phyloP scores from a whole-genome alignment of 2,329 filamentous ascomycete species.

The Fusarium sp. region DNA sequence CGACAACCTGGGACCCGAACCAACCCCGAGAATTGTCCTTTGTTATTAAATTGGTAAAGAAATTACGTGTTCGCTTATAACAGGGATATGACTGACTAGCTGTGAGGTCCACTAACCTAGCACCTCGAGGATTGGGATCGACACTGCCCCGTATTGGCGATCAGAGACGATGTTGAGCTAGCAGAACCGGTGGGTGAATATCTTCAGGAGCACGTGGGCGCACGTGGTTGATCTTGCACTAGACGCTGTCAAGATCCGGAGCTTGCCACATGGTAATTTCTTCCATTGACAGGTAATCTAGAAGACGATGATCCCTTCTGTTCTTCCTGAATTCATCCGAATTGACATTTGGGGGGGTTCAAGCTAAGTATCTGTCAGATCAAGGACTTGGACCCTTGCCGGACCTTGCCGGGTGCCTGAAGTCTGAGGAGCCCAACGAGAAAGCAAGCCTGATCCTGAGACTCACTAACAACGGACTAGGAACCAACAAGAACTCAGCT shows the following conservation, averaged over 20 bases:
- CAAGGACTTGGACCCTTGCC: neutral
- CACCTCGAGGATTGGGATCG: neutral
- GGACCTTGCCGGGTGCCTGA: neutral
- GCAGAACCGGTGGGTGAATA: neutral
- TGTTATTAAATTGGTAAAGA: neutral
- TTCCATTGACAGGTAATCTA: neutral
- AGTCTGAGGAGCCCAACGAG: neutral
- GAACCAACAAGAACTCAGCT: neutral
- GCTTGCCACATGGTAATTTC: neutral
- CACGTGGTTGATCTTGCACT: neutral
- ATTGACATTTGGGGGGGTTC: neutral
- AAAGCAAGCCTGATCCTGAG: neutral
- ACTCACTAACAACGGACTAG: neutral
- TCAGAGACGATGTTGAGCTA: neutral
- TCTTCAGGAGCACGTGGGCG: neutral
- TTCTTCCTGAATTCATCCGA: neutral
- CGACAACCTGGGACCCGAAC: neutral
- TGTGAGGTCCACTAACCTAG: neutral
- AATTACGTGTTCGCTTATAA: neutral
- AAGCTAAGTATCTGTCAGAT: neutral
- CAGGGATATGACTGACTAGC: neutral
- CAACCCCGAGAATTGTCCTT: neutral
- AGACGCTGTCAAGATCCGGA: neutral
- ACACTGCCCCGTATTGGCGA: neutral
- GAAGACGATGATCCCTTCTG: neutral